A percentile compares a stretch with the other conserved stretches of the same genome.
Evolutionary conservation across 1,139 yeast genomes (phyloP).

Genomic region (Suhomyces terraborum): DNA sequence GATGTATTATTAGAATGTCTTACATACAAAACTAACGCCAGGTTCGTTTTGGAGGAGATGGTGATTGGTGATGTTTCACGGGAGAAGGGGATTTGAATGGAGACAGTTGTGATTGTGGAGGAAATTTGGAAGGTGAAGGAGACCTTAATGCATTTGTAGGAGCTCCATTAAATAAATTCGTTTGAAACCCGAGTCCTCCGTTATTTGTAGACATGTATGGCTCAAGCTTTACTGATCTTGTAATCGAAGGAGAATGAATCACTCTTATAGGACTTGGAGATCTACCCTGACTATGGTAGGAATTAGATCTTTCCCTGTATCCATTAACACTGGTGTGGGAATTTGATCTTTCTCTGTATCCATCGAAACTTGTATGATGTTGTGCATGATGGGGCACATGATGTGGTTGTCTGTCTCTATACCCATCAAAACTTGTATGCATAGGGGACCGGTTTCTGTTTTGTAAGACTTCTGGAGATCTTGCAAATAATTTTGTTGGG

Average conservation of each 20-base stretch:
- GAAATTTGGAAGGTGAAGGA: constrained; percentile 16
- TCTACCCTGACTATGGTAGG: constrained; percentile 7
- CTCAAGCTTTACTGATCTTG: constrained; percentile 8
- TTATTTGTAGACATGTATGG: constrained; percentile 5
- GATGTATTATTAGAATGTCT: constrained; percentile 11
- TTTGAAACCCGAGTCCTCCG: constrained; percentile 4
- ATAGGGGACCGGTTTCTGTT: constrained; percentile 7
- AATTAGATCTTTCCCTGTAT: constrained; percentile 10
- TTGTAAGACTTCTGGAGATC: constrained; percentile 6
- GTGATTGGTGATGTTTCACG: constrained; percentile 12
- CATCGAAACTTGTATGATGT: constrained; percentile 1
- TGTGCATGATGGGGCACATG: too few species aligned
- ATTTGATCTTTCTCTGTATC: constrained; percentile 6
- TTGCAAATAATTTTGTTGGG: constrained; percentile 13
- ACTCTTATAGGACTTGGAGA: constrained; percentile 14
- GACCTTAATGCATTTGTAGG: constrained; percentile 12
- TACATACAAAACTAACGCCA: constrained; percentile 7
- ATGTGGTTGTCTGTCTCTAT: not conserved
- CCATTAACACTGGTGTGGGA: constrained; percentile 7
- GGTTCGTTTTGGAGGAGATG: constrained; percentile 13
- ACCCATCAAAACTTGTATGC: constrained; percentile 2
- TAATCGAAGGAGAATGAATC: constrained; percentile 9
- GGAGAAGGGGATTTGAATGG: constrained; percentile 17
- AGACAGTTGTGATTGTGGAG: constrained; percentile 9
- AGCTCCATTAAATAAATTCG: constrained; percentile 4